phyloP scores from a whole-genome alignment of 2,329 filamentous ascomycete genomes.

The Cryphonectria parasitica region DNA sequence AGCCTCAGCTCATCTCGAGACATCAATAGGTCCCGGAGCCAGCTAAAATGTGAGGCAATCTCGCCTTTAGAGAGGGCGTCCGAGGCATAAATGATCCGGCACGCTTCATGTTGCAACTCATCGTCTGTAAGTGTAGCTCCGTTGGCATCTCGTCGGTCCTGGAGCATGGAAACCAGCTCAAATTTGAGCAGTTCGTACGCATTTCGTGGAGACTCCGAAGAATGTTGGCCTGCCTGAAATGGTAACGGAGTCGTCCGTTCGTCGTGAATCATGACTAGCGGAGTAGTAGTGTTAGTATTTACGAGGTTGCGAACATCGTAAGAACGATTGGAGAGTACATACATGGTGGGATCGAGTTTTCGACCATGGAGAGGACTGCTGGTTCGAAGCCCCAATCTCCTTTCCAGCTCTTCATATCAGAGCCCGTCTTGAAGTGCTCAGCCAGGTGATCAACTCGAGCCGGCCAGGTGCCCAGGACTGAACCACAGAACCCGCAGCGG shows the following conservation, averaged over 20 bases:
- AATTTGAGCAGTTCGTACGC: constrained; percentile 66
- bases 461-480: constrained; percentile 65
- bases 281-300: constrained; percentile 5
- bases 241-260: constrained; percentile 62
- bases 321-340: constrained; percentile 42
- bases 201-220: constrained; percentile 54
- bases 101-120: constrained; percentile 62
- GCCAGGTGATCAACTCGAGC: constrained; percentile 65
- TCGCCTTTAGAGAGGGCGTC: constrained; percentile 51
- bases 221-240: constrained; percentile 51
- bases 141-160: constrained; percentile 48
- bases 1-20: constrained; percentile 47
- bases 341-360: constrained; percentile 70
- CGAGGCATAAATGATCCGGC: constrained; percentile 59
- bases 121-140: constrained; percentile 51
- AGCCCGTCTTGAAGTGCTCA: constrained; percentile 70
- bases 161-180: constrained; percentile 58
- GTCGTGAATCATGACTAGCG: constrained; percentile 65
- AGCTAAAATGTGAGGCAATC: constrained; percentile 47
- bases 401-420: constrained; percentile 71
- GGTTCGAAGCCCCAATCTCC: constrained; percentile 71
- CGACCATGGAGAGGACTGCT: constrained; percentile 64
- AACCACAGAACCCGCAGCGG: constrained; percentile 68
- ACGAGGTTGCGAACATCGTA: neutral
- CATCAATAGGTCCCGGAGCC: constrained; percentile 64